phyloP scores from a whole-genome alignment of 2,329 filamentous ascomycete species.

The Chrysoporthe austroafricana region DNA sequence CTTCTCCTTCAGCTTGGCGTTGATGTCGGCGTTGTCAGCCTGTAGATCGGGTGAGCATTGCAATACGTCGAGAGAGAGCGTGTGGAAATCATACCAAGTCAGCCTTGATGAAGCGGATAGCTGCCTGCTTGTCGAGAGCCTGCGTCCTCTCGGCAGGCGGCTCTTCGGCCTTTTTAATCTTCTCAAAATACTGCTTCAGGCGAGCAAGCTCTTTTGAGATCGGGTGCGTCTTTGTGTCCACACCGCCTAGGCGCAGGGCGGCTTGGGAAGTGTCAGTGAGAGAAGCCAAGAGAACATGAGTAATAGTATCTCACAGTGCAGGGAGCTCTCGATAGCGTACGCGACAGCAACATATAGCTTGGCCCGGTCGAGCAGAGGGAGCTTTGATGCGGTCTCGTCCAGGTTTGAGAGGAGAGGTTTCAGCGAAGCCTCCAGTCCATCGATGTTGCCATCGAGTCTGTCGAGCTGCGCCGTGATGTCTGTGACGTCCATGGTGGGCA shows the following conservation, averaged over 20 bases:
- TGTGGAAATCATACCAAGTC: slow-evolving; percentile 62
- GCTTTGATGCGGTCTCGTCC: slow-evolving; percentile 70
- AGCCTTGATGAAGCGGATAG: slow-evolving; percentile 79
- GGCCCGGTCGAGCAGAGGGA: slow-evolving; percentile 92
- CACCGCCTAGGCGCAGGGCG: slow-evolving; percentile 76
- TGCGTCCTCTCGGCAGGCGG: slow-evolving; percentile 57
- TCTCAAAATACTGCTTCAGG: slow-evolving; percentile 88
- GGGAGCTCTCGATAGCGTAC: slow-evolving; percentile 86
- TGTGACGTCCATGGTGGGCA: slow-evolving; percentile 47
- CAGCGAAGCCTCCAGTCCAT: slow-evolving; percentile 75
- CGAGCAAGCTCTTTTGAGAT: slow-evolving; percentile 85
- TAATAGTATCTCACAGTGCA: slow-evolving; percentile 70
- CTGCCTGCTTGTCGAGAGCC: slow-evolving; percentile 74
- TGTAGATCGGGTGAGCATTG: slow-evolving; percentile 31
- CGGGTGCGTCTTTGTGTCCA: slow-evolving; percentile 81
- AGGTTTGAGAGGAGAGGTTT: slow-evolving; percentile 73
- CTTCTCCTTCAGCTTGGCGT: slow-evolving; percentile 57
- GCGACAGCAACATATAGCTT: slow-evolving; percentile 89
- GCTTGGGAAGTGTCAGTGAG: slow-evolving; percentile 48
- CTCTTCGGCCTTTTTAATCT: slow-evolving; percentile 79
- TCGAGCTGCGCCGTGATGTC: slow-evolving; percentile 71
- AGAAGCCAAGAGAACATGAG: neutral
- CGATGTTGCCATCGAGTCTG: slow-evolving; percentile 76
- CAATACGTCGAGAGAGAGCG: neutral
- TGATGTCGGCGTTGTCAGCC: slow-evolving; percentile 57